Base-by-base conservation (phyloP, 345 rosid species). In the Aquilaria sinensis region DNA sequence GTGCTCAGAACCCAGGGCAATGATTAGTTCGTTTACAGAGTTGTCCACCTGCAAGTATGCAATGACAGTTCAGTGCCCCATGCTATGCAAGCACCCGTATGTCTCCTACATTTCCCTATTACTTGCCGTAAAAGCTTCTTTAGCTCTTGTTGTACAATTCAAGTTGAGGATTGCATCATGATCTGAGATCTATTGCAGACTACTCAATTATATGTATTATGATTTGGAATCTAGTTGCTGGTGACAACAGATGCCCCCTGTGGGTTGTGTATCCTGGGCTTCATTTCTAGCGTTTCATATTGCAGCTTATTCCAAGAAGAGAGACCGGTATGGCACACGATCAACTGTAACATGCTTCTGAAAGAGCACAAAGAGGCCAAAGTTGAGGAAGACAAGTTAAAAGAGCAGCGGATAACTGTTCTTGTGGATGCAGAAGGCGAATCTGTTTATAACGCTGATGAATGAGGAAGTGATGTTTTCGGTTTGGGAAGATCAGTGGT, bases 21-120 rank as follows among this genome's bases (percentile, higher is more conserved):
- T 86, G 96, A 80, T 87, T 68, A 94, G 78, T 72, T 91, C 91
- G 29, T 67, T 91, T 65, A 88, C 91, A 4, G 96, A 88, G 75
- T 69, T 88, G 66, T 91, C 93, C 30, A 86, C 99, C 14, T 90
- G 99, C 93, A 94, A 85, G 76, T 94, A 94, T 58, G 96, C 99
- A 11, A 23, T 55, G 14, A 30, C 32, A 37, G 69, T 89, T 48
- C 99, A 88, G 55, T 72, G 80, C 67, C 92, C 96, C 51, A 76
- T 70, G 77, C 87, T 94, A 53, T 94, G 99, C 93, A 88, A 82
- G 81, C 97, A 94, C 68, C 91, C 83, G 96, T 90, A 81, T 65
- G 96, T 74, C 31, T 45, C 72, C 48, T 74, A 56, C 65, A 71
- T 53, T 66, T 12, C 58, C 48, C 52, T 57, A 14, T 12, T 13